Conservation (phyloP, 805 yeast genomes). For the Spathaspora girioi region DNA sequence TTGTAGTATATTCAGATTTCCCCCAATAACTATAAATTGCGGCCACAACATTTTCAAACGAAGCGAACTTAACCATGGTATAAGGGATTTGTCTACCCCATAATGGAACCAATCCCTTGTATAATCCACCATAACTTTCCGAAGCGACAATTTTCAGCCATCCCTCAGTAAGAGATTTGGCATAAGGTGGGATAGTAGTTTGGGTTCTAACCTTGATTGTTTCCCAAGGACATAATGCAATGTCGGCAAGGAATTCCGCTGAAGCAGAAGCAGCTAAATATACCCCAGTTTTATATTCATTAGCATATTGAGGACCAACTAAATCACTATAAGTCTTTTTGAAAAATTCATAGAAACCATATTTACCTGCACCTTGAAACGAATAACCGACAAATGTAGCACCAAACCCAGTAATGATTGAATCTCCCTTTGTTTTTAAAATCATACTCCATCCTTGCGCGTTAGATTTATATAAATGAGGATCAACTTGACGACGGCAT, state of each 20-base stretch:
- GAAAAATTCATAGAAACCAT: constrained; percentile 91
- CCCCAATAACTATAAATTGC: constrained; percentile 72
- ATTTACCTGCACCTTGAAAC: constrained; percentile 95
- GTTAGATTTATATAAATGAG: constrained; percentile 69
- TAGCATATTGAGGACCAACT: constrained; percentile 61
- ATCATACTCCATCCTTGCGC: constrained; percentile 79
- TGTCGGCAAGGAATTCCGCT: constrained; percentile 92
- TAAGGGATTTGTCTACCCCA: constrained; percentile 99
- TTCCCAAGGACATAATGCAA: constrained; percentile 89
- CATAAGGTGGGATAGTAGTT: constrained; percentile 86
- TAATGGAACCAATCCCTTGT: constrained; percentile 85
- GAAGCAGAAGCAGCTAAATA: constrained; percentile 85
- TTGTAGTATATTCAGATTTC: constrained; percentile 60
- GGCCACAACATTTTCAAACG: constrained; percentile 89
- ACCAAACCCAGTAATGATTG: constrained; percentile 82
- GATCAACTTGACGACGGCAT: constrained; percentile 86
- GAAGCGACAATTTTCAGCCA: constrained; percentile 58
- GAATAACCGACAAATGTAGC: constrained; percentile 94
- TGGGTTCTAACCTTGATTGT: constrained; percentile 93
- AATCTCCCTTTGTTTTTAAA: constrained; percentile 71
- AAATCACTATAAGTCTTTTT: constrained; percentile 70
- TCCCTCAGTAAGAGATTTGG: constrained; percentile 61
- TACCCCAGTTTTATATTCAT: constrained; percentile 65
- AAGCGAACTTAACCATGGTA: constrained; percentile 95
- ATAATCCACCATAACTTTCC: constrained; percentile 73